A percentile compares a stretch with the other conserved stretches of the same genome.
These are phyloP conservation scores for Gastrolobium villosum DNA, from an alignment of 306 rosid species.

Conservation along the genomic window DNA sequence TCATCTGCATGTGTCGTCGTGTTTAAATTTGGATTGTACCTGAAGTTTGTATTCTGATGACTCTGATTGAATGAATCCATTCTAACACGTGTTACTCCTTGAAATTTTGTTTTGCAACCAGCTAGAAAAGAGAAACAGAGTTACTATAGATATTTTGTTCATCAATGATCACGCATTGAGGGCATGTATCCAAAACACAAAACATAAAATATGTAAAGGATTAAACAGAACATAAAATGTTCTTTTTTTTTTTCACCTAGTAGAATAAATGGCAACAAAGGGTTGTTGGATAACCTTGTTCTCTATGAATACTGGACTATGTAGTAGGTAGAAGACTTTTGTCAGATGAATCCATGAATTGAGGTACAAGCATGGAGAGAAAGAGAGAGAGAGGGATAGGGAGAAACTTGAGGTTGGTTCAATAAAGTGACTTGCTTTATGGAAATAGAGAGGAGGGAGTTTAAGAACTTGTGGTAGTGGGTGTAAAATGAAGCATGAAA, in stretches of 20 bases:
- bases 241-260: conserved; percentile 16
- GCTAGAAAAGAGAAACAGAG: conserved; percentile 39
- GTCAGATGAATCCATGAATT: conserved; percentile 44
- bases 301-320: neutral
- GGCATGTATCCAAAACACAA: neutral
- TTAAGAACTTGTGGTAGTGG: conserved; percentile 49
- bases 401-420: conserved; percentile 53
- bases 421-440: conserved; percentile 30
- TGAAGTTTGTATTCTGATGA: conserved; percentile 54
- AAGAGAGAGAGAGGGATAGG: conserved; percentile 23
- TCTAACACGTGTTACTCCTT: conserved; percentile 2
- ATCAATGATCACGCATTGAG: conserved; percentile 16
- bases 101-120: neutral
- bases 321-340: conserved; percentile 28
- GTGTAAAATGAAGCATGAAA: conserved; percentile 53
- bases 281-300: neutral
- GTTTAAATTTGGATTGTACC: conserved; percentile 59
- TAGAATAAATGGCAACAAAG: conserved; percentile 11
- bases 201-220: neutral
- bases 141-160: neutral
- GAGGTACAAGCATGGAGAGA: conserved; percentile 45
- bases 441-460: conserved; percentile 40
- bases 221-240: neutral
- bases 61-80: conserved; percentile 69
- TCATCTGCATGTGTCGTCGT: conserved; percentile 37